Conservation (phyloP, 768 basidiomycete species). For the Boletus insuetus region DNA sequence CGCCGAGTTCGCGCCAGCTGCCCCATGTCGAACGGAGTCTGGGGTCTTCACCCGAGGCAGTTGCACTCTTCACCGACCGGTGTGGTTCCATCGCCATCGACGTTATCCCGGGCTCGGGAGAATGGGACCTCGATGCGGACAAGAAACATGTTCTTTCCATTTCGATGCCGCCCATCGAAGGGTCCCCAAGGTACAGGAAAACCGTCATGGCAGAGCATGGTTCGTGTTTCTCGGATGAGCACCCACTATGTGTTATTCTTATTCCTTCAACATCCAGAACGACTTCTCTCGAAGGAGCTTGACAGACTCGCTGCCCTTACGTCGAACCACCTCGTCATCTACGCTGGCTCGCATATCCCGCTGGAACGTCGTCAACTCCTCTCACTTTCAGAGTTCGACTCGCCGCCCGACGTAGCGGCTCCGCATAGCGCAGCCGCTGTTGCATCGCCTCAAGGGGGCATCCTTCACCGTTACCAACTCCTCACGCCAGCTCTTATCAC, state of each 20-base stretch:
- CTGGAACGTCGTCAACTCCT: conserved; percentile 42
- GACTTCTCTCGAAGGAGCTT: conserved; percentile 47
- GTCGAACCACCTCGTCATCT: conserved; percentile 65
- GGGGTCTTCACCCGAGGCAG: conserved; percentile 35
- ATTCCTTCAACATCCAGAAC: conserved; percentile 33
- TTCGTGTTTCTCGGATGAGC: conserved; percentile 30
- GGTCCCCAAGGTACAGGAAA: conserved; percentile 43
- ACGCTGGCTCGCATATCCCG: conserved; percentile 50
- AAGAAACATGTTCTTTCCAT: conserved; percentile 57
- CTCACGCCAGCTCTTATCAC: conserved; percentile 75
- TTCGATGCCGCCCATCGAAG: conserved; percentile 48
- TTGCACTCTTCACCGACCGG: conserved; percentile 43
- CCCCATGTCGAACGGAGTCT: conserved; percentile 48
- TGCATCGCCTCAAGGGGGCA: conserved; percentile 46
- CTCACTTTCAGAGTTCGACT: conserved; percentile 29
- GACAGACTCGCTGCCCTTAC: conserved; percentile 45
- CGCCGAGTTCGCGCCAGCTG: conserved; percentile 58
- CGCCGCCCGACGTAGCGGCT: conserved; percentile 21
- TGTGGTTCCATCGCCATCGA: conserved; percentile 53
- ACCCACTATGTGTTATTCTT: neutral
- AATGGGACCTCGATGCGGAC: conserved; percentile 34
- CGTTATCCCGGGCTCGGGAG: conserved; percentile 39
- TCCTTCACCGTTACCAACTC: conserved; percentile 72
- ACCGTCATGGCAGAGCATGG: conserved; percentile 52
- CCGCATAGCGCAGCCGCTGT: conserved; percentile 30